Conservation (phyloP, 192 early-diverging fungal species). For the Gonapodya prolifera region DNA sequence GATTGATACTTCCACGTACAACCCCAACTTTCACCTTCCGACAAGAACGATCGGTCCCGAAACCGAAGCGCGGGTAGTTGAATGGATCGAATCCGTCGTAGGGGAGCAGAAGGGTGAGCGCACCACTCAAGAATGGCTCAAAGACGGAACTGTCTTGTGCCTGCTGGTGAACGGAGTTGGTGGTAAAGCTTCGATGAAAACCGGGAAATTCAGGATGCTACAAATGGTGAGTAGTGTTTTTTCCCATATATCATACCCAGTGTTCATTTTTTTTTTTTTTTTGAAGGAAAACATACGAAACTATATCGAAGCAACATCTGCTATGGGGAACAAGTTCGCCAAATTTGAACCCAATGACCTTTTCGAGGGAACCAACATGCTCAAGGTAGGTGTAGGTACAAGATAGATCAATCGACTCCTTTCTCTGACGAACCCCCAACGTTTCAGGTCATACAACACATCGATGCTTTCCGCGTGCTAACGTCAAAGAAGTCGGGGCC, state of each 20-base stretch:
- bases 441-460: not conserved
- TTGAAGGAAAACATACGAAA: not conserved
- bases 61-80: not conserved
- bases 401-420: not conserved
- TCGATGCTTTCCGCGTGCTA: not conserved
- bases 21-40: not conserved
- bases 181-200: not conserved
- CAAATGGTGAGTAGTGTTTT: not conserved
- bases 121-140: not conserved
- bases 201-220: not conserved
- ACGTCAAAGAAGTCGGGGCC: not conserved
- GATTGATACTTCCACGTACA: not conserved
- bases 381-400: not conserved
- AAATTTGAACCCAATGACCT: not conserved
- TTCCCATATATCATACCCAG: no score
- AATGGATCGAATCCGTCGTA: not conserved
- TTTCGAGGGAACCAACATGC: not conserved
- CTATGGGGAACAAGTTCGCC: not conserved
- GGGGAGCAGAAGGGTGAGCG: not conserved
- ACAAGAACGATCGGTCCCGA: not conserved
- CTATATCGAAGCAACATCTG: not conserved
- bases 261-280: not conserved
- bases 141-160: not conserved
- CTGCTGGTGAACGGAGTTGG: not conserved
- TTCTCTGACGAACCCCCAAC: no score